Evolutionary conservation across 192 early-diverging fungal species (phyloP).

Genomic region (Rhizoclosmatium sp.): DNA sequence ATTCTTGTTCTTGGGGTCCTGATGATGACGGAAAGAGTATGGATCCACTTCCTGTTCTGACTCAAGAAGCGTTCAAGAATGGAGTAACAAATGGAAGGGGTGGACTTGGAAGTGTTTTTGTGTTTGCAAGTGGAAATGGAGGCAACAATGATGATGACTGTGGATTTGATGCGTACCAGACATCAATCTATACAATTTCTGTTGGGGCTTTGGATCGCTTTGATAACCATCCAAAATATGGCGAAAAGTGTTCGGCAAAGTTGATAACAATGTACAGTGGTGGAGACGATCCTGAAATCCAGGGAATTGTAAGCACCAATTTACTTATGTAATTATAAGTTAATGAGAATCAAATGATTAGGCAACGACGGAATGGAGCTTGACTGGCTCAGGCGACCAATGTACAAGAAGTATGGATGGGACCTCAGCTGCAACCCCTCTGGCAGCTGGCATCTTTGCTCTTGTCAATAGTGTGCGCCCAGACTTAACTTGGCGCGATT

Average conservation of each 20-base stretch:
- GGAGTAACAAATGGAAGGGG: conserved; percentile 84
- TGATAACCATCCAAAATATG: conserved; percentile 81
- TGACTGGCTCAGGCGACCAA: conserved; percentile 38
- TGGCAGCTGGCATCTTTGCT: conserved; percentile 88
- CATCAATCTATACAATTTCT: conserved; percentile 93
- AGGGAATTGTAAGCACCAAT: conserved; percentile 1
- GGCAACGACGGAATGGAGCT: conserved; percentile 85
- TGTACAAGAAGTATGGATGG: conserved; percentile 87
- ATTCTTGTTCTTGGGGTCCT: conserved; percentile 98
- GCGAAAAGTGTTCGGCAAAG: conserved; percentile 88
- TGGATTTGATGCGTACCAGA: conserved; percentile 95
- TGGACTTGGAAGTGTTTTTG: conserved; percentile 87
- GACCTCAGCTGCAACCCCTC: conserved; percentile 93
- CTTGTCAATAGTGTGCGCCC: conserved; percentile 77
- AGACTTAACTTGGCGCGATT: conserved; percentile 92
- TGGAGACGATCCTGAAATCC: conserved; percentile 12
- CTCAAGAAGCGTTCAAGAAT: conserved; percentile 84
- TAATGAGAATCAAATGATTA: conserved; percentile 31
- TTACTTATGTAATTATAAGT: not conserved
- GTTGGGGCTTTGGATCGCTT: conserved; percentile 83
- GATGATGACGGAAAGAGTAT: conserved; percentile 84
- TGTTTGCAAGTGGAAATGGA: conserved; percentile 95
- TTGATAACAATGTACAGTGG: conserved; percentile 88
- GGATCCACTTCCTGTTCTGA: conserved; percentile 80
- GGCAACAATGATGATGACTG: conserved; percentile 77